phyloP scores from a whole-genome alignment of 148 eudicot species.

The Diospyros kaki region DNA sequence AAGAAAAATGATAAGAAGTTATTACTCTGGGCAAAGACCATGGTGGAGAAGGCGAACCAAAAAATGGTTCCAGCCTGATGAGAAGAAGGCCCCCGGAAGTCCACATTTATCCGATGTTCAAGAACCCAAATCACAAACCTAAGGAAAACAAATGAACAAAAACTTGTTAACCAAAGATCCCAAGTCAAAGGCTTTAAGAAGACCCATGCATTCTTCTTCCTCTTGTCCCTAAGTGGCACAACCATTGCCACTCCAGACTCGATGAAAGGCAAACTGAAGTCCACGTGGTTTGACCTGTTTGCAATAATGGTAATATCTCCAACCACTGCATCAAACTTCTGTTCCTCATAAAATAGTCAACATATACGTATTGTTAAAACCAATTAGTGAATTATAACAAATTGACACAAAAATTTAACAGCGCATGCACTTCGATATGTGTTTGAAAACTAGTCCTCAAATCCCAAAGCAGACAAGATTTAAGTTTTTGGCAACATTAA shows the following conservation, averaged over 20 bases:
- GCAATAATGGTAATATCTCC: slow-evolving; percentile 39
- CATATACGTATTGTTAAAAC: background rate
- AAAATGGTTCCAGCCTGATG: slow-evolving; percentile 43
- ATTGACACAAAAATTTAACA: no score
- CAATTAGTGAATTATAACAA: no score
- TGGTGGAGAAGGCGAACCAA: slow-evolving; percentile 50
- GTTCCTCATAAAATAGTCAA: background rate
- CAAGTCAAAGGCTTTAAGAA: slow-evolving; percentile 45
- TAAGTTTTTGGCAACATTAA: no score
- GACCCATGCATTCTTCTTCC: slow-evolving; percentile 43
- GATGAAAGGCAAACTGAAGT: slow-evolving; percentile 45
- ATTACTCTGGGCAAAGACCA: slow-evolving; percentile 52
- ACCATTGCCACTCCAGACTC: slow-evolving; percentile 49
- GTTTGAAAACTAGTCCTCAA: no score
- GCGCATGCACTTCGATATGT: no score
- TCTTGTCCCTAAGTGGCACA: slow-evolving; percentile 27
- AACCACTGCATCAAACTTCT: slow-evolving; percentile 32
- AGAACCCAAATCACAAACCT: background rate
- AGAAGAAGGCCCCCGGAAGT: slow-evolving; percentile 41
- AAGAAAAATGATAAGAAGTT: no score
- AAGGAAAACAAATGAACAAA: background rate
- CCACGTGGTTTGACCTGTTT: slow-evolving; percentile 34
- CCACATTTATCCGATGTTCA: slow-evolving; percentile 23
- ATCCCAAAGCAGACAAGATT: no score
- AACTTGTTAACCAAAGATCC: slow-evolving; percentile 40